Percentiles rank a stretch among this genome's conserved stretches.
Evolutionary conservation across 495 filamentous ascomycete genomes (phyloP).

Genomic region (Trichoderma gamsii): DNA sequence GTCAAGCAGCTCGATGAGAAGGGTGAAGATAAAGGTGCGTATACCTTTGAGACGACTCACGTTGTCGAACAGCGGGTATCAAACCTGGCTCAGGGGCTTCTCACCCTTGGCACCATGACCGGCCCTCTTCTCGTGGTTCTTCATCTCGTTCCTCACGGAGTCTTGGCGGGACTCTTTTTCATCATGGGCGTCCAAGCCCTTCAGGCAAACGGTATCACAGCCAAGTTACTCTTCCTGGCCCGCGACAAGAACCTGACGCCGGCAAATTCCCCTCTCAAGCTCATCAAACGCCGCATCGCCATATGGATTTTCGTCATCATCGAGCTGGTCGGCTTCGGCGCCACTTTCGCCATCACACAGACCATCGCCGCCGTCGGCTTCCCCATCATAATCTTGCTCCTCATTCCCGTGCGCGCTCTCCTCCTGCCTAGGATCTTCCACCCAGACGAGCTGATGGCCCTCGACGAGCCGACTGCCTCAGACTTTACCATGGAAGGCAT

Average conservation of each 20-base stretch:
- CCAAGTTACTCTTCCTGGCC: constrained; percentile 70
- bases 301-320: constrained; percentile 72
- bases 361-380: constrained; percentile 93
- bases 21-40: constrained; percentile 55
- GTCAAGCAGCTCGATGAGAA: constrained; percentile 50
- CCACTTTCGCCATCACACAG: constrained; percentile 91
- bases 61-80: constrained; percentile 90
- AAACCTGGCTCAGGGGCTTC: constrained; percentile 76
- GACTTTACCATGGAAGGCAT: constrained; percentile 81
- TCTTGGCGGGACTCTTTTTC: constrained; percentile 89
- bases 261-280: constrained; percentile 58
- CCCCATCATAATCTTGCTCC: constrained; percentile 73
- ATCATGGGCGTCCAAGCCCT: constrained; percentile 87
- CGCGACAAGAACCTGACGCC: constrained; percentile 62
- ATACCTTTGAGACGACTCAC: constrained; percentile 55
- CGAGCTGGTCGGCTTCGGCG: constrained; percentile 75
- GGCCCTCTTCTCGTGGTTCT: constrained; percentile 77
- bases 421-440: constrained; percentile 68
- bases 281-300: constrained; percentile 51
- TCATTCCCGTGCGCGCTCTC: constrained; percentile 72
- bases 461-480: constrained; percentile 80
- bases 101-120: constrained; percentile 82
- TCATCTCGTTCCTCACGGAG: constrained; percentile 78
- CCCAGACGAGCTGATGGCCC: constrained; percentile 56
- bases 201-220: constrained; percentile 72